A percentile compares a stretch with the other conserved stretches of the same genome.
These are phyloP conservation scores for Chenopodium suecicum DNA, from an alignment of 148 eudicot species.

Conservation along the genomic window DNA sequence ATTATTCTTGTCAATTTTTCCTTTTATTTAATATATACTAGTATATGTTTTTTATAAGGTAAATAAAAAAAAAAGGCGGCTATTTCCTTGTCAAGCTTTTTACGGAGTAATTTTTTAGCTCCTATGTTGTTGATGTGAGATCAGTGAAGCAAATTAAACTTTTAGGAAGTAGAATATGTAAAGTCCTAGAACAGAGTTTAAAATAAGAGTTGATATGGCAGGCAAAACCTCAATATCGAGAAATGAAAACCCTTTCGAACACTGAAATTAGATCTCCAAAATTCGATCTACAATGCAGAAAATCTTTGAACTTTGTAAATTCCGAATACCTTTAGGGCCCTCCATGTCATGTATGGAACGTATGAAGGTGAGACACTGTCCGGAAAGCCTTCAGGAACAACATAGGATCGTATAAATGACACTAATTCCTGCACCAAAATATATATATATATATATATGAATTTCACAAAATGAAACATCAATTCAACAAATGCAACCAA, in stretches of 20 bases:
- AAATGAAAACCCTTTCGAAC: neutral
- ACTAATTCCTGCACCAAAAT: constrained; percentile 57
- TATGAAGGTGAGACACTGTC: constrained; percentile 88
- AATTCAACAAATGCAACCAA: neutral
- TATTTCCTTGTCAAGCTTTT: neutral
- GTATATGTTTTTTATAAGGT: neutral
- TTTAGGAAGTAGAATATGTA: neutral
- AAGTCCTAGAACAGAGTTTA: too few relatives aligned
- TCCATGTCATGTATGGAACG: constrained; percentile 99
- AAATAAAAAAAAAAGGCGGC: neutral
- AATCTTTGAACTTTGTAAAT: neutral
- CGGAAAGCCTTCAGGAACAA: constrained; percentile 98
- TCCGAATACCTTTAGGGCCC: constrained; percentile 80
- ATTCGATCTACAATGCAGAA: neutral
- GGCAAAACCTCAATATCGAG: neutral
- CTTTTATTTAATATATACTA: too few relatives aligned
- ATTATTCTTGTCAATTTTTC: too few relatives aligned
- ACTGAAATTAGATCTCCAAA: neutral
- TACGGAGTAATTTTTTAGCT: neutral
- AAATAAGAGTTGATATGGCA: neutral
- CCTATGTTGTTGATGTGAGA: neutral
- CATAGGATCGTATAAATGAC: constrained; percentile 88
- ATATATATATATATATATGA: neutral
- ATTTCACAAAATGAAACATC: neutral
- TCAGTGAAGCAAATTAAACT: neutral